Evolutionary conservation across 1,284 basidiomycete species (phyloP), one percentile per base, ranked within the genome.

Genomic region (Ustilago nuda): DNA sequence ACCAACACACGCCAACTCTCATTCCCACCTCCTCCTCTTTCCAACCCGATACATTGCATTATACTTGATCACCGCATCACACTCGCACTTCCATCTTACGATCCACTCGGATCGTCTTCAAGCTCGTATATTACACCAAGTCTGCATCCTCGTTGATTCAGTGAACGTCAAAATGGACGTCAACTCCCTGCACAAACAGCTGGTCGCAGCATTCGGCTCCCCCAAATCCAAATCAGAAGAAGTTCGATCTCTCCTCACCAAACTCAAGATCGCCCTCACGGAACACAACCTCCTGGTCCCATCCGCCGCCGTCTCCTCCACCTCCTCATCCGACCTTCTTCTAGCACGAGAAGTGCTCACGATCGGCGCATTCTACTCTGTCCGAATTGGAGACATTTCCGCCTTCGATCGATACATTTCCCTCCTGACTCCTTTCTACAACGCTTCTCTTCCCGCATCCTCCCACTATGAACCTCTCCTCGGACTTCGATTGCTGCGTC

Each of bases 381-480:
- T 99, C 84, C 90, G 94, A 50, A 90, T 91, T 73, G 90, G 91
- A 84, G 94, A 98, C 86, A 91, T 97, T 13, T 91, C 93, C 50
- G 92, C 93, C 0, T 99, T 99, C 85, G 94, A 96, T 85, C 91
- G 95, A 74, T 99, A 98, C 87, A 94, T 96, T 86, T 92, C 93
- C 15, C 93, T 97, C 84, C 89, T 99, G 6, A 91, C 93, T 79
- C 92, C 93, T 0, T 98, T 95, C 88, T 98, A 98, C 88, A 62
- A 79, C 61, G 88, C 90, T 37, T 87, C 89, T 61, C 91, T 98
- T 23, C 92, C 94, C 0, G 89, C 90, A 3, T 98, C 96, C 11
- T 89, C 91, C 67, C 91, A 92, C 86, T 92, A 96, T 87, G 92
- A 92, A 77, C 91, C 95, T 54, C 91, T 98, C 65, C 91, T 94